Percentiles rank a stretch among this genome's conserved stretches.
These are phyloP conservation scores for Dactylellina sp. DNA, from an alignment of 2,329 filamentous ascomycete species.

Conservation along the genomic window DNA sequence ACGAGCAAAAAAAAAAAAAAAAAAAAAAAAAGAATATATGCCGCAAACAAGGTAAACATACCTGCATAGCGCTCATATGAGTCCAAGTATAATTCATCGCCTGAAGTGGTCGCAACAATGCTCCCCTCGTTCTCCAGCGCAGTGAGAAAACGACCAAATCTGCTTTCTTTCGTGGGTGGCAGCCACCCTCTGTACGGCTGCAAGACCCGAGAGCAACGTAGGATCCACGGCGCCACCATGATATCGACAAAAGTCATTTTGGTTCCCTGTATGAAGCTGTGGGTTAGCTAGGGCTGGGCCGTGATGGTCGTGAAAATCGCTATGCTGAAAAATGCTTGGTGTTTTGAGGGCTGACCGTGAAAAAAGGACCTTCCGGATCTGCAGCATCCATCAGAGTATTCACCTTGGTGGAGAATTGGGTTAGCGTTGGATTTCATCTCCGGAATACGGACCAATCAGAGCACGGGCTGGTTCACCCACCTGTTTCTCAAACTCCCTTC, in stretches of 20 bases:
- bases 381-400: constrained; percentile 62
- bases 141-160: constrained; percentile 63
- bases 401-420: constrained; percentile 56
- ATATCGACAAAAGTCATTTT: constrained; percentile 64
- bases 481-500: constrained; percentile 73
- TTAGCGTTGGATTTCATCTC: constrained; percentile 47
- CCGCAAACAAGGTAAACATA: constrained; percentile 62
- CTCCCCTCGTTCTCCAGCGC: constrained; percentile 63
- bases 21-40: constrained; percentile 15
- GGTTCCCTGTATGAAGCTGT: constrained; percentile 58
- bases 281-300: constrained; percentile 13
- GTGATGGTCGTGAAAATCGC: background rate
- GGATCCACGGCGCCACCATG: constrained; percentile 64
- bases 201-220: constrained; percentile 63
- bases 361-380: constrained; percentile 61
- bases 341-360: constrained; percentile 54
- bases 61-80: constrained; percentile 74
- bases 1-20: background rate
- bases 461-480: constrained; percentile 67
- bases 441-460: constrained; percentile 40
- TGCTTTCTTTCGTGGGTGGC: constrained; percentile 62
- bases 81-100: constrained; percentile 73
- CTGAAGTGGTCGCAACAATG: constrained; percentile 63
- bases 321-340: constrained; percentile 27
- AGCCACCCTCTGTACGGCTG: constrained; percentile 64